These are phyloP conservation scores for Paecilomyces sp. DNA, from an alignment of 2,329 filamentous ascomycete genomes.

Conservation along the genomic window DNA sequence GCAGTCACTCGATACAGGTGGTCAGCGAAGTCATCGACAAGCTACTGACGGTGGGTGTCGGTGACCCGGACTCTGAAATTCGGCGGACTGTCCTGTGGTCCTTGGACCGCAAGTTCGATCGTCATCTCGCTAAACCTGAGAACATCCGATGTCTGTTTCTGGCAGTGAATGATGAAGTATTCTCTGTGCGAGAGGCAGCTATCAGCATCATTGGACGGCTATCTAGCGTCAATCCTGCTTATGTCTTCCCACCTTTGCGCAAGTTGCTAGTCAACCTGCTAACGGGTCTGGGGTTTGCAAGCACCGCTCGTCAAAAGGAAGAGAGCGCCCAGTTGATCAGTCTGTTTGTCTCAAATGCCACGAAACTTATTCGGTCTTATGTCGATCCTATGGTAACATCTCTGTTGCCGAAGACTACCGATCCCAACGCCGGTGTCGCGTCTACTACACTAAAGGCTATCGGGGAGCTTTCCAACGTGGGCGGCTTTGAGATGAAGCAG, in stretches of 20 bases:
- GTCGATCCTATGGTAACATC: conserved; percentile 95
- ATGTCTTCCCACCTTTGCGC: conserved; percentile 90
- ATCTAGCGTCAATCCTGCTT: conserved; percentile 86
- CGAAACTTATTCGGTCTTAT: conserved; percentile 88
- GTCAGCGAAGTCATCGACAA: conserved; percentile 98
- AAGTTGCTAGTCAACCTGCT: conserved; percentile 95
- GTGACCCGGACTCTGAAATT: conserved; percentile 84
- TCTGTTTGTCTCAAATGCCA: conserved; percentile 85
- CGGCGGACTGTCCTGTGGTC: conserved; percentile 81
- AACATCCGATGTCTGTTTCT: conserved; percentile 95
- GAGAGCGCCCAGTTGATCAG: conserved; percentile 92
- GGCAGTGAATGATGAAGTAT: conserved; percentile 90
- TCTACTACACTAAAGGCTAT: conserved; percentile 93
- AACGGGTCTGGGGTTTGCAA: conserved; percentile 93
- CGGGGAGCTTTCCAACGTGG: conserved; percentile 87
- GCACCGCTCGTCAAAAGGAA: conserved; percentile 88
- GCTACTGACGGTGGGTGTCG: conserved; percentile 86
- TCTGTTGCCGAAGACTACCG: conserved; percentile 84
- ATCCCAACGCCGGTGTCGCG: conserved; percentile 78
- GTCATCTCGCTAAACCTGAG: conserved; percentile 93
- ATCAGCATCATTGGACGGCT: conserved; percentile 95
- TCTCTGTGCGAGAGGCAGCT: conserved; percentile 84
- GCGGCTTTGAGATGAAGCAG: conserved; percentile 84
- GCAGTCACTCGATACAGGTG: conserved; percentile 91
- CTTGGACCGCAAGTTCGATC: conserved; percentile 87